A percentile compares a stretch with the other conserved stretches of the same genome.
phyloP scores from a whole-genome alignment of 225 moss, liverwort and hornwort species.

The Thuidium tamariscinum region DNA sequence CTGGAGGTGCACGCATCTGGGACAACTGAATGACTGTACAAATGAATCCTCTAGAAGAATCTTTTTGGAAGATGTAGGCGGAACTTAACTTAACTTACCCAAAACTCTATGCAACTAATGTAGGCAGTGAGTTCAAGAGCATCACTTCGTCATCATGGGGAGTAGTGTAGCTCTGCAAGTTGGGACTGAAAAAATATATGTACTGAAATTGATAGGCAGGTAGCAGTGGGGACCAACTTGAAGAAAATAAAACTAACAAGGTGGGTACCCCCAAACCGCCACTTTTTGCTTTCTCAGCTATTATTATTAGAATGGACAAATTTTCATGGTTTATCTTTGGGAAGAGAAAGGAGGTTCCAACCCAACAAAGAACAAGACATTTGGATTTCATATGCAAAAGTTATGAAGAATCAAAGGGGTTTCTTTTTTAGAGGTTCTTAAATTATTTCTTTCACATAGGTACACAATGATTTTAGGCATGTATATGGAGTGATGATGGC shows the following conservation, averaged over 20 bases:
- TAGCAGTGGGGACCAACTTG: not conserved
- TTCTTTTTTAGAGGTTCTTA: not conserved
- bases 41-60: too few relatives aligned
- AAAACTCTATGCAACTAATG: not conserved
- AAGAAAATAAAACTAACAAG: not conserved
- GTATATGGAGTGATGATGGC: accelerated
- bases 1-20: not conserved
- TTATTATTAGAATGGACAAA: not conserved
- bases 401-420: not conserved
- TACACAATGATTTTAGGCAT: not conserved
- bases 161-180: not conserved
- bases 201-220: not conserved
- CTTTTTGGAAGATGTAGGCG: too few relatives aligned
- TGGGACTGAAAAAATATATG: not conserved
- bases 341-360: not conserved
- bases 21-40: too few relatives aligned
- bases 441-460: not conserved
- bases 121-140: not conserved
- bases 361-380: accelerated
- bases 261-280: not conserved
- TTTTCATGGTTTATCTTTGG: not conserved
- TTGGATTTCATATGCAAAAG: not conserved
- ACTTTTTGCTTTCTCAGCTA: not conserved
- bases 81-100: too few relatives aligned
- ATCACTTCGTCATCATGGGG: too few relatives aligned